Percentiles rank a stretch among this genome's conserved stretches.
phyloP scores from a whole-genome alignment of 106 monocot genomes.

The Dendrobium catenatum region DNA sequence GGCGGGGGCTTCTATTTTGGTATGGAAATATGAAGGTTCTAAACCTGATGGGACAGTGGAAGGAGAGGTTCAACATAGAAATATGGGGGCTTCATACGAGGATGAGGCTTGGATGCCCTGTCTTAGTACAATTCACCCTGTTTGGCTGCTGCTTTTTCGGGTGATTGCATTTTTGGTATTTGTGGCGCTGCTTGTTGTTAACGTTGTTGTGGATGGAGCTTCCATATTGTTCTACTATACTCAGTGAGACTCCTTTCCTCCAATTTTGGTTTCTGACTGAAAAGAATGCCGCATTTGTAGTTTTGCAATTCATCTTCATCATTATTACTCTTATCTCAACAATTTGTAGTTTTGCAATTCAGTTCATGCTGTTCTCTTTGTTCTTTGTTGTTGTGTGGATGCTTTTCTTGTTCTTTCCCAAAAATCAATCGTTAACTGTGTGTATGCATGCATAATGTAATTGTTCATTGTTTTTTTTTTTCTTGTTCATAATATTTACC shows the following conservation, averaged over 20 bases:
- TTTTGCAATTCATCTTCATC: neutral
- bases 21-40: constrained; percentile 62
- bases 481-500: neutral
- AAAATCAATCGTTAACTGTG: neutral
- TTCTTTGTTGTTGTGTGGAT: neutral
- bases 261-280: constrained; percentile 1
- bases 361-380: too few species aligned
- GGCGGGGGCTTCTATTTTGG: constrained; percentile 37
- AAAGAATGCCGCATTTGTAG: neutral
- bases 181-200: constrained; percentile 31
- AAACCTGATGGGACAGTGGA: neutral
- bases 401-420: neutral
- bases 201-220: constrained; percentile 32
- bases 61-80: constrained; percentile 8
- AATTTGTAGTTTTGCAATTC: too few species aligned
- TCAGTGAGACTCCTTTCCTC: constrained; percentile 41
- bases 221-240: constrained; percentile 59
- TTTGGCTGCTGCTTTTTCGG: constrained; percentile 64
- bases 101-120: constrained; percentile 83
- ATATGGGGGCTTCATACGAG: constrained; percentile 34
- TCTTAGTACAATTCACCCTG: constrained; percentile 60
- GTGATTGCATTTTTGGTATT: constrained; percentile 43
- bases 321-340: neutral
- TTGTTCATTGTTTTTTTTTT: neutral
- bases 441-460: neutral